Evolutionary conservation across 805 yeast species (phyloP).

Genomic region (Yarrowia sp.): DNA sequence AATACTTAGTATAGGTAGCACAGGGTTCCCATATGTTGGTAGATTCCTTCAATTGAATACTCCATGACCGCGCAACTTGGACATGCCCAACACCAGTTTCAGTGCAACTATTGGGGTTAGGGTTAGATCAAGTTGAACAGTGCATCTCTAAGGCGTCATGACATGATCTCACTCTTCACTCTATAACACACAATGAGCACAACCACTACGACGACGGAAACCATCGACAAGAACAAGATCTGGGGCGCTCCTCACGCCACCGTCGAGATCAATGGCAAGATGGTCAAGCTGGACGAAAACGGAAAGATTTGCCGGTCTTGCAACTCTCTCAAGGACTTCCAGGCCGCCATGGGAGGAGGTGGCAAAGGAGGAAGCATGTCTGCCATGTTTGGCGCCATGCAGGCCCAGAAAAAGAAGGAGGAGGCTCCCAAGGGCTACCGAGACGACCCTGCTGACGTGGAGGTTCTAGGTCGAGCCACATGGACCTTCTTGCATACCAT

Average conservation of each 20-base stretch:
- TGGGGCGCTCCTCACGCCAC: slow-evolving; percentile 22
- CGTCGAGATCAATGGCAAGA: slow-evolving; percentile 20
- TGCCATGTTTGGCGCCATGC: slow-evolving; percentile 29
- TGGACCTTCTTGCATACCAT: slow-evolving; percentile 91
- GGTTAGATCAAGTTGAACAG: background rate
- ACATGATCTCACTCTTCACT: background rate
- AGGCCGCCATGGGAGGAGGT: slow-evolving; percentile 48
- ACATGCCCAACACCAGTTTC: too few species aligned
- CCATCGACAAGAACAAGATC: background rate
- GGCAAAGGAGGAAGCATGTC: slow-evolving; percentile 30
- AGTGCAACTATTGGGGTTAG: background rate
- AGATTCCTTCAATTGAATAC: too few species aligned
- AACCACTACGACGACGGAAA: background rate
- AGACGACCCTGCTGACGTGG: slow-evolving; percentile 85
- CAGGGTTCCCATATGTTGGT: too few species aligned
- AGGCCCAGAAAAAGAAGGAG: slow-evolving; percentile 27
- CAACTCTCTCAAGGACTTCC: slow-evolving; percentile 76
- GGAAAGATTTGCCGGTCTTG: slow-evolving; percentile 74
- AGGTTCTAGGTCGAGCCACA: slow-evolving; percentile 72
- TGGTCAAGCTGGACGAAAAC: slow-evolving; percentile 18
- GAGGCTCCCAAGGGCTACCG: slow-evolving; percentile 38
- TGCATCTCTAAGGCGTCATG: background rate
- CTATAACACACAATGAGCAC: background rate
- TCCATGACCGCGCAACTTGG: too few species aligned
- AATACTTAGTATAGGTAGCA: too few species aligned